These are phyloP conservation scores for Mucor irregularis DNA, from an alignment of 371 early-diverging fungal species.

Conservation along the genomic window DNA sequence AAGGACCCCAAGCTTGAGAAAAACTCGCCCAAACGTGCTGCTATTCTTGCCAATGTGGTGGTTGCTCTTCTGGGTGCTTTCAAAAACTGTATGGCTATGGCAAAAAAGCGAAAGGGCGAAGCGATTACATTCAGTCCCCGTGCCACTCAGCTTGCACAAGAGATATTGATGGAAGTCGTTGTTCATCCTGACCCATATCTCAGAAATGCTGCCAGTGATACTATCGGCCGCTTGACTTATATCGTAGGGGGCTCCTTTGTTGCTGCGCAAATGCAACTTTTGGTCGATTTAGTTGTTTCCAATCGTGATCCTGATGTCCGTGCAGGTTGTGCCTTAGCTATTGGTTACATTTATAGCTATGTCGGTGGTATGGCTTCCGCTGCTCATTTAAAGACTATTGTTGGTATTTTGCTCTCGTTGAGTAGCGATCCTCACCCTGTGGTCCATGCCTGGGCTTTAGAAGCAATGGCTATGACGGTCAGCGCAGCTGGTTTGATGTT, in stretches of 20 bases:
- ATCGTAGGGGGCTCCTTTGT: slow-evolving; percentile 75
- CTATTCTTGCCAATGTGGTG: slow-evolving; percentile 80
- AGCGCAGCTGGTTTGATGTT: slow-evolving; percentile 91
- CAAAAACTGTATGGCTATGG: slow-evolving; percentile 56
- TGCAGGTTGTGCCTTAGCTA: slow-evolving; percentile 88
- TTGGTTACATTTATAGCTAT: slow-evolving; percentile 86
- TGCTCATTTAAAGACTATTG: slow-evolving; percentile 82
- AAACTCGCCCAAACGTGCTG: slow-evolving; percentile 74
- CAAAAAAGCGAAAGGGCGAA: slow-evolving; percentile 30
- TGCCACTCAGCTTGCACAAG: slow-evolving; percentile 54
- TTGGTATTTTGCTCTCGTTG: slow-evolving; percentile 88
- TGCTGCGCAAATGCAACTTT: slow-evolving; percentile 76
- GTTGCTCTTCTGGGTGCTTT: slow-evolving; percentile 70
- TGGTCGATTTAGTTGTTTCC: slow-evolving; percentile 87
- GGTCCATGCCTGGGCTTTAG: slow-evolving; percentile 93
- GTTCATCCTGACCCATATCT: slow-evolving; percentile 71
- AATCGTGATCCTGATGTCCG: slow-evolving; percentile 93
- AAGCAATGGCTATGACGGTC: slow-evolving; percentile 84
- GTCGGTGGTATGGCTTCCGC: slow-evolving; percentile 92
- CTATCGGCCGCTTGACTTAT: slow-evolving; percentile 80
- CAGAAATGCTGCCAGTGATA: slow-evolving; percentile 80
- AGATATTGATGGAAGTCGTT: slow-evolving; percentile 67
- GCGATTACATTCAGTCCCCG: slow-evolving; percentile 47
- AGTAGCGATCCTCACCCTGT: slow-evolving; percentile 91
- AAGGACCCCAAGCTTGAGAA: slow-evolving; percentile 67